Percentiles rank a stretch among this genome's conserved stretches.
Conservation (phyloP, 2,329 filamentous ascomycete genomes). For the Periconia sp. region DNA sequence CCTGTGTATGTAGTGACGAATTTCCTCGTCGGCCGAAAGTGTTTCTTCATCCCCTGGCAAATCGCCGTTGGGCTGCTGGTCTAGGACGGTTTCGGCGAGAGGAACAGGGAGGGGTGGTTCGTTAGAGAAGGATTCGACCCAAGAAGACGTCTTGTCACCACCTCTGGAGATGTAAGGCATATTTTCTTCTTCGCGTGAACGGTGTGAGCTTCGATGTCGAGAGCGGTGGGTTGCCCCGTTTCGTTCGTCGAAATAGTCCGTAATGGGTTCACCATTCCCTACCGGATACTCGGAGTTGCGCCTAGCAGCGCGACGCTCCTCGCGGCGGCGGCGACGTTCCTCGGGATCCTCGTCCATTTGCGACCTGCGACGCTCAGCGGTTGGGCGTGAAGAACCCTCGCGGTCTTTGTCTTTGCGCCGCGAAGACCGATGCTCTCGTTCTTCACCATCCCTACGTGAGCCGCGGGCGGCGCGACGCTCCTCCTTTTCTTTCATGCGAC, state of each 20-base stretch:
- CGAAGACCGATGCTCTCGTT: conserved; percentile 38
- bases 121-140: conserved; percentile 51
- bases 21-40: conserved; percentile 42
- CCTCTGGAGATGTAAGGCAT: conserved; percentile 39
- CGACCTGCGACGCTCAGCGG: conserved; percentile 37
- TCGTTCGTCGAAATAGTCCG: conserved; percentile 50
- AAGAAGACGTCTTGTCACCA: conserved; percentile 53
- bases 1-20: conserved; percentile 38
- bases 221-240: conserved; percentile 33
- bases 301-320: conserved; percentile 46
- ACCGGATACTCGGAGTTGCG: conserved; percentile 41
- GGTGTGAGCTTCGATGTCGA: conserved; percentile 32
- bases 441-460: conserved; percentile 34
- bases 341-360: conserved; percentile 41
- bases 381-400: conserved; percentile 29
- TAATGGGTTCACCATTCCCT: conserved; percentile 40
- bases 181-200: conserved; percentile 29
- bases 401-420: conserved; percentile 39
- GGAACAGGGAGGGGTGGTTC: conserved; percentile 51
- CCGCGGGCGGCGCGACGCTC: conserved; percentile 35
- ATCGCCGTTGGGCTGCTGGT: conserved; percentile 31
- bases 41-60: conserved; percentile 35
- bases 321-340: conserved; percentile 43
- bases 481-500: conserved; percentile 44
- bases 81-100: conserved; percentile 50